These are phyloP conservation scores for Cyclostephanos tholiformis DNA, from an alignment of 108 stramenopile species.

Conservation along the genomic window DNA sequence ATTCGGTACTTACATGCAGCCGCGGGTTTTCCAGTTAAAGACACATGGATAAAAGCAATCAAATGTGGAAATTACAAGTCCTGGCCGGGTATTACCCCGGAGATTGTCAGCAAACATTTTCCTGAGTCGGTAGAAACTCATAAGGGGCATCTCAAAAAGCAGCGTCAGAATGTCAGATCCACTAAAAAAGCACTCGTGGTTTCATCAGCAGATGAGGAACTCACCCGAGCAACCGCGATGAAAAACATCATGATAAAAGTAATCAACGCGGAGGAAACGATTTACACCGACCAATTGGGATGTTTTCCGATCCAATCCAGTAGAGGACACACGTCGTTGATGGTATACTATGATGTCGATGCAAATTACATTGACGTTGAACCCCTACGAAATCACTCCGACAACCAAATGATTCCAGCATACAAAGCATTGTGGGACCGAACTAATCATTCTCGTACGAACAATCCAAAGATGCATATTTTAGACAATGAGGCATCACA, in stretches of 20 bases:
- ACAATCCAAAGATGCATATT: no score
- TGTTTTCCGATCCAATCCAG: constrained; percentile 14
- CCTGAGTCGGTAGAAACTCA: not conserved
- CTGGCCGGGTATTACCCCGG: no score
- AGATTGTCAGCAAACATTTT: no score
- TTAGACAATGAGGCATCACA: constrained; percentile 3
- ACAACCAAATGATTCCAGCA: constrained; percentile 13
- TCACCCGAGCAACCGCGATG: not conserved
- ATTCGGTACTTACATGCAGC: no score
- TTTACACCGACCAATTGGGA: constrained; percentile 36
- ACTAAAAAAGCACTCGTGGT: not conserved
- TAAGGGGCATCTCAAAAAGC: no score
- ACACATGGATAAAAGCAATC: constrained; percentile 14
- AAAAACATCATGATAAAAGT: not conserved
- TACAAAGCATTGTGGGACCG: not conserved
- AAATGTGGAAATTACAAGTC: constrained; percentile 12
- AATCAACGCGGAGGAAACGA: constrained; percentile 1
- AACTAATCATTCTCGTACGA: no score
- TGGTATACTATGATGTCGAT: not conserved
- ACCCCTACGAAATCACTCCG: constrained; percentile 6
- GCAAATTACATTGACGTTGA: constrained; percentile 14
- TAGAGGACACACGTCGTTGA: no score
- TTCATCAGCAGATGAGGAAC: no score
- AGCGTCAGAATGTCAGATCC: no score
- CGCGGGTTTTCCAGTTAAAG: constrained; percentile 32